Evolutionary conservation across 2,329 filamentous ascomycete genomes (phyloP).

Genomic region (Claviceps quebecensis): DNA sequence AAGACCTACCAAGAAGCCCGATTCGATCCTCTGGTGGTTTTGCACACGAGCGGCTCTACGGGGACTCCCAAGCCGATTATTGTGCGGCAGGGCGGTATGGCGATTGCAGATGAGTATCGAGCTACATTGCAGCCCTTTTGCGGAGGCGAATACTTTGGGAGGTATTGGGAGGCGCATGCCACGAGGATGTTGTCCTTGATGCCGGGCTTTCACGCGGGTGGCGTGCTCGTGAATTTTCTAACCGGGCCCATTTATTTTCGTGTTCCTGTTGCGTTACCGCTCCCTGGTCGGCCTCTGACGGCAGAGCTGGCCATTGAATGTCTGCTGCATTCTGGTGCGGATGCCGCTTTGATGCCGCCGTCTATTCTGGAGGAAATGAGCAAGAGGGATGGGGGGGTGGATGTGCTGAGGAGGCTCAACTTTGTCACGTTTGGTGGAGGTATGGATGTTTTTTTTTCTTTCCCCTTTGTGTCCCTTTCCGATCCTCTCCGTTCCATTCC

Average conservation of each 20-base stretch:
- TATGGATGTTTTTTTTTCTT: slow-evolving; percentile 3
- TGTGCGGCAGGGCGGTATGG: slow-evolving; percentile 22
- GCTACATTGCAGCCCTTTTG: slow-evolving; percentile 8
- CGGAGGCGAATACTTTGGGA: background rate
- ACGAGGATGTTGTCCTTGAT: slow-evolving; percentile 11
- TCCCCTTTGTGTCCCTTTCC: no score
- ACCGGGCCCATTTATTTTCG: slow-evolving; percentile 17
- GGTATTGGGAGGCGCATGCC: background rate
- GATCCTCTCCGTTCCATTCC: no score
- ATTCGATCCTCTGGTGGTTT: slow-evolving; percentile 4
- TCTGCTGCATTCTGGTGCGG: slow-evolving; percentile 14
- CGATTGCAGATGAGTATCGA: slow-evolving; percentile 19
- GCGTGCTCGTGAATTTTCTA: slow-evolving; percentile 9
- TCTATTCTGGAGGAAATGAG: slow-evolving; percentile 30
- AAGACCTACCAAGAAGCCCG: slow-evolving; percentile 6
- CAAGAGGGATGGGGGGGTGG: slow-evolving; percentile 16
- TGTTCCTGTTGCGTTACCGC: slow-evolving; percentile 14
- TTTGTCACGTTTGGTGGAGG: slow-evolving; percentile 25
- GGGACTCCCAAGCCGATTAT: slow-evolving; percentile 21
- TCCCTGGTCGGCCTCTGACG: slow-evolving; percentile 19
- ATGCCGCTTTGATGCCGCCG: slow-evolving; percentile 21
- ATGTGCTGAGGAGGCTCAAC: slow-evolving; percentile 19
- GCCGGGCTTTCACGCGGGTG: slow-evolving; percentile 27
- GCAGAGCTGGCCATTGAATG: slow-evolving; percentile 19
- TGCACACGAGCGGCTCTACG: slow-evolving; percentile 8